phyloP scores from a whole-genome alignment of 257 asterid genomes.

The Linaria vulgaris region DNA sequence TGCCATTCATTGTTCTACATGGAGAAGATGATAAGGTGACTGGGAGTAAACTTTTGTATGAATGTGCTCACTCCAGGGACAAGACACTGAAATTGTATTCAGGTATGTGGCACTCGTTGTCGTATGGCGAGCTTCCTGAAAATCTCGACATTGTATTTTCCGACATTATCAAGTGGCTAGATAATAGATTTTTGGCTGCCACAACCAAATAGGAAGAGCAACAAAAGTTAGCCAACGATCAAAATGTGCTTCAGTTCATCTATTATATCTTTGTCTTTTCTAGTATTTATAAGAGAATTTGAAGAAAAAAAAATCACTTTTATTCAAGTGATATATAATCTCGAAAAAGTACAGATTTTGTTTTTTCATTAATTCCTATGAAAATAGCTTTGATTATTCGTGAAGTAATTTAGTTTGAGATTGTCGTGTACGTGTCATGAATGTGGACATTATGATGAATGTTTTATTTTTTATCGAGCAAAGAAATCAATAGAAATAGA shows the following conservation, averaged over 20 bases:
- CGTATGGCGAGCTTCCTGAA: constrained; percentile 82
- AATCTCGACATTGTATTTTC: constrained; percentile 61
- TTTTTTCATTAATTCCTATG: too few relatives aligned
- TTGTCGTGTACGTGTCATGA: too few relatives aligned
- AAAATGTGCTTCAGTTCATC: constrained; percentile 5
- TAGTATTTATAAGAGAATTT: not conserved
- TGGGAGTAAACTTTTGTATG: constrained; percentile 60
- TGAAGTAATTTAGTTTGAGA: too few relatives aligned
- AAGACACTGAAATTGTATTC: constrained; percentile 86
- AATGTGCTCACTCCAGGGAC: constrained; percentile 63
- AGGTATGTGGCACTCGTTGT: constrained; percentile 92
- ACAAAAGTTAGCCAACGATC: constrained; percentile 41
- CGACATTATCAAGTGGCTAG: constrained; percentile 65
- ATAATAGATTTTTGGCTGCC: constrained; percentile 33
- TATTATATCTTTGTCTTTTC: not conserved
- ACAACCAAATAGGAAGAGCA: constrained; percentile 37
- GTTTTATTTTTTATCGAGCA: too few relatives aligned
- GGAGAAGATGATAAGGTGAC: constrained; percentile 62
- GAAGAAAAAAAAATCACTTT: too few relatives aligned
- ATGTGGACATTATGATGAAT: too few relatives aligned
- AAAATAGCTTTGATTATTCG: too few relatives aligned
- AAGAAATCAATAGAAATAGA: too few relatives aligned
- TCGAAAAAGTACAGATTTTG: too few relatives aligned
- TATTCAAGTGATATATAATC: too few relatives aligned
- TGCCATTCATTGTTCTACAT: constrained; percentile 60